These are phyloP conservation scores for Cercospora canescens DNA, from an alignment of 2,329 filamentous ascomycete species.

Conservation along the genomic window DNA sequence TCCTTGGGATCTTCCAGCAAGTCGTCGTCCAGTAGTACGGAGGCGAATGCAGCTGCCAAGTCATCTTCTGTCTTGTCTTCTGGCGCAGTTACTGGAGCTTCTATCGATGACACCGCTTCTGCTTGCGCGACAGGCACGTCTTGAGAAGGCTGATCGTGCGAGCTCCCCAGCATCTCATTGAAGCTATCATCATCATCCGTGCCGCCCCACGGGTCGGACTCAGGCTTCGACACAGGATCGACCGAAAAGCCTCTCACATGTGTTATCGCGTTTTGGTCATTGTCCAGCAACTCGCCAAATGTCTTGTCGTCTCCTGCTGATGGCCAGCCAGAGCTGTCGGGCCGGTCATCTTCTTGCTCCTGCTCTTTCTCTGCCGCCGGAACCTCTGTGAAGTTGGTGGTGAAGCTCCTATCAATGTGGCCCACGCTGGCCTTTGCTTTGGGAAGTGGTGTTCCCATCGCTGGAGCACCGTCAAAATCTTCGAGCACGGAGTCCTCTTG, in stretches of 20 bases:
- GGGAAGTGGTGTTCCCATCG: constrained; percentile 17
- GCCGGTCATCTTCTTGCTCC: constrained; percentile 15
- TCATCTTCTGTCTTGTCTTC: constrained; percentile 53
- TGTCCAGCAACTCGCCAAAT: constrained; percentile 33
- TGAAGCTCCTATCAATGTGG: constrained; percentile 33
- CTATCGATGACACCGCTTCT: constrained; percentile 13
- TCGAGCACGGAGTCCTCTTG: constrained; percentile 16
- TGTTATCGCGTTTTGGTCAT: neutral
- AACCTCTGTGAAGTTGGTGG: constrained; percentile 34
- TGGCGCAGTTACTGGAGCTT: constrained; percentile 10
- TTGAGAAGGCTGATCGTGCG: neutral
- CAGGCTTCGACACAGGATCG: constrained; percentile 13
- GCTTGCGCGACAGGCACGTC: constrained; percentile 6
- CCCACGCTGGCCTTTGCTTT: constrained; percentile 21
- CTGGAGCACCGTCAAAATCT: constrained; percentile 20
- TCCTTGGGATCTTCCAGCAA: constrained; percentile 37
- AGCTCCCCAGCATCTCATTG: constrained; percentile 19
- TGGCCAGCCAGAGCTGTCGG: constrained; percentile 29
- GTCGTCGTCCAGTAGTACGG: constrained; percentile 71
- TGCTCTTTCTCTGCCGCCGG: constrained; percentile 14
- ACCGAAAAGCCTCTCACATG: constrained; percentile 7
- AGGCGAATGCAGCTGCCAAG: constrained; percentile 78
- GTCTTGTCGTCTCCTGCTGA: constrained; percentile 34
- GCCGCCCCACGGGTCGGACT: constrained; percentile 18
- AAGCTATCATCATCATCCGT: constrained; percentile 26